Percentiles rank a stretch among this genome's conserved stretches.
phyloP scores from a whole-genome alignment of 163 green algal species.

The Chlamydomonas reinhardtii region DNA sequence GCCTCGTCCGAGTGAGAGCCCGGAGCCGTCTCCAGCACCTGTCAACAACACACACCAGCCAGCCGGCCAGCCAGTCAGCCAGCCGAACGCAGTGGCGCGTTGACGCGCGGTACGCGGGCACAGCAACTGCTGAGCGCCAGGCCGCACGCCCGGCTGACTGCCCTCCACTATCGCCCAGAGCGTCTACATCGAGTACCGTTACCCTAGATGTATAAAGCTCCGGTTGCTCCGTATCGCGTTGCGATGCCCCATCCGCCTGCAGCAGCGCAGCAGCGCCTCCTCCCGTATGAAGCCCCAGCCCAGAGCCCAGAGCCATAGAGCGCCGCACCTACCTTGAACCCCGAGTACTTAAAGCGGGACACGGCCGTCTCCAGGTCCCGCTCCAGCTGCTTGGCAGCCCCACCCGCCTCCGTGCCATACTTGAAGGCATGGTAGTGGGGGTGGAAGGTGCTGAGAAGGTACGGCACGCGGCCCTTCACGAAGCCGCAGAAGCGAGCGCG shows the following conservation, averaged over 20 bases:
- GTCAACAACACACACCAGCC: background rate
- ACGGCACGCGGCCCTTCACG: slow-evolving; percentile 35
- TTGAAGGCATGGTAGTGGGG: slow-evolving; percentile 45
- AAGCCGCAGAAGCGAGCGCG: slow-evolving; percentile 38
- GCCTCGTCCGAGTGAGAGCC: slow-evolving; percentile 9
- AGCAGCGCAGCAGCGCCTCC: too few species aligned
- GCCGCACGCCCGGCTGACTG: background rate
- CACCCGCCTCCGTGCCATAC: slow-evolving; percentile 13
- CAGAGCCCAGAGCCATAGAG: too few species aligned
- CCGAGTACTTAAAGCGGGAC: slow-evolving; percentile 20
- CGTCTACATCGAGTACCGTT: too few species aligned
- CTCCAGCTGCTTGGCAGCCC: slow-evolving; percentile 11
- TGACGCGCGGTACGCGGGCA: too few species aligned
- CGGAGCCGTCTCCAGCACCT: slow-evolving; percentile 8
- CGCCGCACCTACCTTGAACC: background rate
- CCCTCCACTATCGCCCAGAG: too few species aligned
- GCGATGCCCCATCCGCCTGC: too few species aligned
- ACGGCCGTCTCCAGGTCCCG: slow-evolving; percentile 32
- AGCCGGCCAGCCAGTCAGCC: too few species aligned
- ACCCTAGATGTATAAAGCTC: too few species aligned
- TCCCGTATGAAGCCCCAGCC: too few species aligned
- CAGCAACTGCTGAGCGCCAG: too few species aligned
- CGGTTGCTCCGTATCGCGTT: too few species aligned
- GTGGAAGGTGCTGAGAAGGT: slow-evolving; percentile 45
- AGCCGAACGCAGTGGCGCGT: too few species aligned